phyloP scores from a whole-genome alignment of 2,329 filamentous ascomycete genomes.

The Alternaria sp. region DNA sequence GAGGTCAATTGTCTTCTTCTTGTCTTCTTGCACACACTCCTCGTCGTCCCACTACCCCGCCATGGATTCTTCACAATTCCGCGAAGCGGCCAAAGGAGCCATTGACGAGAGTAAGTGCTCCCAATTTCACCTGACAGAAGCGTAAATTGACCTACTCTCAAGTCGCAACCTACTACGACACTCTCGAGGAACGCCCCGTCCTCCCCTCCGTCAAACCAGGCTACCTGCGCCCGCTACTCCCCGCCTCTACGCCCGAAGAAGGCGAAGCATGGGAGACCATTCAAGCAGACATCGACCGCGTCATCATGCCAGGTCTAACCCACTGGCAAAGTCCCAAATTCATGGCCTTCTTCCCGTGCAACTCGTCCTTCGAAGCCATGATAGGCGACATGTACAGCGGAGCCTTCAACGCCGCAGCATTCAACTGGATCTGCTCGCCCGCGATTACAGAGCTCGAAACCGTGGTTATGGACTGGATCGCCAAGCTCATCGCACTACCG shows the following conservation, averaged over 20 bases:
- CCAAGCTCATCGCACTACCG: slow-evolving; percentile 75
- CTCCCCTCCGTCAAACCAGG: slow-evolving; percentile 81
- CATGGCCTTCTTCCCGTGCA: slow-evolving; percentile 93
- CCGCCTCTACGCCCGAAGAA: slow-evolving; percentile 66
- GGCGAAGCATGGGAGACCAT: slow-evolving; percentile 80
- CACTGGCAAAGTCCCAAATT: slow-evolving; percentile 94
- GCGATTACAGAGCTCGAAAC: slow-evolving; percentile 94
- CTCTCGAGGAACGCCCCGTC: slow-evolving; percentile 72
- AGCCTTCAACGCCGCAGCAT: slow-evolving; percentile 86
- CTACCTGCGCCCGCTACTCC: slow-evolving; percentile 82
- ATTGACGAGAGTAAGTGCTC: slow-evolving; percentile 75
- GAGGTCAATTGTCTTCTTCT: background rate
- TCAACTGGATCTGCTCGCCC: slow-evolving; percentile 96
- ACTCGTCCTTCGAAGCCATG: slow-evolving; percentile 81
- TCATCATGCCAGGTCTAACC: slow-evolving; percentile 90
- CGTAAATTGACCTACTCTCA: background rate
- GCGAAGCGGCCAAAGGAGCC: slow-evolving; percentile 74
- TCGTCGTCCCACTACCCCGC: background rate
- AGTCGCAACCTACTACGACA: slow-evolving; percentile 88
- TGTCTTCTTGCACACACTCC: background rate
- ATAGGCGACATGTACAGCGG: slow-evolving; percentile 92
- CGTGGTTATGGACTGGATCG: slow-evolving; percentile 90
- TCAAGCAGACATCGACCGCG: slow-evolving; percentile 79
- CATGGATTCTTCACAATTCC: slow-evolving; percentile 80
- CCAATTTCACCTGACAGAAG: background rate